Conservation (phyloP, 192 early-diverging fungal genomes). For the Physocladia obscura region DNA sequence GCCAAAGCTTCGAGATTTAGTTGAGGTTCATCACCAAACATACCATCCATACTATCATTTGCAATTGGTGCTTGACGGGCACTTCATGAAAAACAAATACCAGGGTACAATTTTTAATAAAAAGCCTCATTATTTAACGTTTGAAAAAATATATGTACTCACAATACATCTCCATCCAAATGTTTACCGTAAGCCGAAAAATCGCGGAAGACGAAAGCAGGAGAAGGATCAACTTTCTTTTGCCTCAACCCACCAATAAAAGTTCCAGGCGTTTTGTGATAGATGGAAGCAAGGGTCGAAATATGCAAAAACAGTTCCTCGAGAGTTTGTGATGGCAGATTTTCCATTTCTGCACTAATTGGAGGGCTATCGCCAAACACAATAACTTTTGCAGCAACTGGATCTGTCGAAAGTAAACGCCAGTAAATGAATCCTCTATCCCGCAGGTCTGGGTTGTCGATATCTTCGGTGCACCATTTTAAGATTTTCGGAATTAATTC, state of each 20-base stretch:
- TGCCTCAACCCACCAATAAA: constrained; percentile 47
- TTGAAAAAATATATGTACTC: background rate
- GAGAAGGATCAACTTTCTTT: constrained; percentile 31
- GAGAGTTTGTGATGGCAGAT: constrained; percentile 71
- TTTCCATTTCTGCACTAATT: constrained; percentile 66
- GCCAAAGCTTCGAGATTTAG: constrained; percentile 11
- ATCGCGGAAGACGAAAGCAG: constrained; percentile 56
- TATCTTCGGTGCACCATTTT: constrained; percentile 82
- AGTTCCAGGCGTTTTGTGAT: constrained; percentile 83
- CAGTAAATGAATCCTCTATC: constrained; percentile 98
- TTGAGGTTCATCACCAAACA: constrained; percentile 24
- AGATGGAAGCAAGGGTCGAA: constrained; percentile 87
- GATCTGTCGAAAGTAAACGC: constrained; percentile 91
- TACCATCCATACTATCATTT: background rate
- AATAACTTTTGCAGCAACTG: constrained; percentile 88
- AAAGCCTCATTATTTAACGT: background rate
- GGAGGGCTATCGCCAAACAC: constrained; percentile 88
- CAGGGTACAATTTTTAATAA: background rate
- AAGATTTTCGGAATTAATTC: constrained; percentile 84
- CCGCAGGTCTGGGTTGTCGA: constrained; percentile 92
- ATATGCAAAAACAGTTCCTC: constrained; percentile 88
- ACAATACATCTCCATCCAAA: constrained; percentile 48
- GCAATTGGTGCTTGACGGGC: background rate
- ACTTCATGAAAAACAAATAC: background rate
- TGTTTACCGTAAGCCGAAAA: constrained; percentile 39